Percentiles rank a stretch among this genome's conserved stretches.
phyloP scores from a whole-genome alignment of 371 early-diverging fungal genomes.

The Mucor plumbeus region DNA sequence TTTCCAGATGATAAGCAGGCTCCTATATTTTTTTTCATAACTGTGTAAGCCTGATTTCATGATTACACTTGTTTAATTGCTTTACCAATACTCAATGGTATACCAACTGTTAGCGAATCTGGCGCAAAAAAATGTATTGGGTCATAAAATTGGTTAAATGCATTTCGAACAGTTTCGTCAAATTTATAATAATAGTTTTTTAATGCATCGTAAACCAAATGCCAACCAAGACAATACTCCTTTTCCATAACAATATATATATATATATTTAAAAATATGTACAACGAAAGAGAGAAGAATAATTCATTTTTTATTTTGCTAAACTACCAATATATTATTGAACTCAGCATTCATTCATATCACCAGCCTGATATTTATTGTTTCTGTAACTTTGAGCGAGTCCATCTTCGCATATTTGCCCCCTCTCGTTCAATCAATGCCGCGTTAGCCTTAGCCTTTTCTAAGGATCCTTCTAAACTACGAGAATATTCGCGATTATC shows the following conservation, averaged over 20 bases:
- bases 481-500: slow-evolving; percentile 72
- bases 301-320: not conserved
- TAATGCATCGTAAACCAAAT: slow-evolving; percentile 4
- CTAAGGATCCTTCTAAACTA: slow-evolving; percentile 81
- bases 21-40: not conserved
- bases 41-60: not conserved
- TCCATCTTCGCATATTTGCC: slow-evolving; percentile 30
- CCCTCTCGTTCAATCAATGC: slow-evolving; percentile 80
- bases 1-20: not conserved
- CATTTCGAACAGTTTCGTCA: not conserved
- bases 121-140: slow-evolving; percentile 16
- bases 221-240: slow-evolving; percentile 18
- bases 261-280: too few species aligned
- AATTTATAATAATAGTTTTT: slow-evolving; percentile 4
- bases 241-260: slow-evolving; percentile 5
- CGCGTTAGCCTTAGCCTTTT: slow-evolving; percentile 75
- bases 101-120: slow-evolving; percentile 15
- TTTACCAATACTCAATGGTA: slow-evolving; percentile 28
- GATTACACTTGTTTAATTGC: not conserved
- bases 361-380: too few species aligned
- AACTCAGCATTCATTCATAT: not conserved
- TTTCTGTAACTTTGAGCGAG: not conserved
- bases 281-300: not conserved
- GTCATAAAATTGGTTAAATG: slow-evolving; percentile 22
- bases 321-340: not conserved